Evolutionary conservation across 345 rosid species (phyloP).

Genomic region (Heritiera fomes): DNA sequence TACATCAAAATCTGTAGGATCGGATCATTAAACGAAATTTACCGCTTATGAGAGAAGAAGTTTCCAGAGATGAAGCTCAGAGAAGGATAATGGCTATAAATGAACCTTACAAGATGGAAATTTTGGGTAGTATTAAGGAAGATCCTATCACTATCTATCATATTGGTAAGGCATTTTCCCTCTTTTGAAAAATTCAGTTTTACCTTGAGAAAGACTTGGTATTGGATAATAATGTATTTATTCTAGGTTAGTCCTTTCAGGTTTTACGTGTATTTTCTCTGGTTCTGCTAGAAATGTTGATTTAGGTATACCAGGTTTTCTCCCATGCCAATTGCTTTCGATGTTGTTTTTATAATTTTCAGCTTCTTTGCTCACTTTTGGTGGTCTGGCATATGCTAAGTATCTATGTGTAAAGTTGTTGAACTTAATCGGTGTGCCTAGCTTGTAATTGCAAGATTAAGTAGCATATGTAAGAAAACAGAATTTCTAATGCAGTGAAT

Average conservation of each 20-base stretch:
- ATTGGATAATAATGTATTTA: not conserved
- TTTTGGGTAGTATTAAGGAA: constrained; percentile 77
- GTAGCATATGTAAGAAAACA: not conserved
- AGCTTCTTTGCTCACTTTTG: not conserved
- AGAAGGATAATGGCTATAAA: constrained; percentile 69
- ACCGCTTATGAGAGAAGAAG: constrained; percentile 86
- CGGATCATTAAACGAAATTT: constrained; percentile 79
- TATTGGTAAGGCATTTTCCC: constrained; percentile 49
- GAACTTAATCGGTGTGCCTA: not conserved
- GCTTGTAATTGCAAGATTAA: not conserved
- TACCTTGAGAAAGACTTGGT: not conserved
- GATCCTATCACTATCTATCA: constrained; percentile 89
- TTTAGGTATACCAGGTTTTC: not conserved
- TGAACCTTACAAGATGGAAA: constrained; percentile 95
- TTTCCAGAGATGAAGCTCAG: constrained; percentile 81
- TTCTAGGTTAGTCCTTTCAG: not conserved
- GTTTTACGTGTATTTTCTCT: not conserved
- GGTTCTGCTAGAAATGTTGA: not conserved
- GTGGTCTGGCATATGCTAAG: not conserved
- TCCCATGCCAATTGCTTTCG: not conserved
- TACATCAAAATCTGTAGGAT: constrained; percentile 69
- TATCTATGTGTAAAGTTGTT: not conserved
- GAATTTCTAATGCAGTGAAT: not conserved
- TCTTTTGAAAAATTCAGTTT: not conserved
- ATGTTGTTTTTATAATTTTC: not conserved